Percentiles rank a stretch among this genome's conserved stretches.
phyloP scores from a whole-genome alignment of 768 basidiomycete species.

The Suillus fuscotomentosus region DNA sequence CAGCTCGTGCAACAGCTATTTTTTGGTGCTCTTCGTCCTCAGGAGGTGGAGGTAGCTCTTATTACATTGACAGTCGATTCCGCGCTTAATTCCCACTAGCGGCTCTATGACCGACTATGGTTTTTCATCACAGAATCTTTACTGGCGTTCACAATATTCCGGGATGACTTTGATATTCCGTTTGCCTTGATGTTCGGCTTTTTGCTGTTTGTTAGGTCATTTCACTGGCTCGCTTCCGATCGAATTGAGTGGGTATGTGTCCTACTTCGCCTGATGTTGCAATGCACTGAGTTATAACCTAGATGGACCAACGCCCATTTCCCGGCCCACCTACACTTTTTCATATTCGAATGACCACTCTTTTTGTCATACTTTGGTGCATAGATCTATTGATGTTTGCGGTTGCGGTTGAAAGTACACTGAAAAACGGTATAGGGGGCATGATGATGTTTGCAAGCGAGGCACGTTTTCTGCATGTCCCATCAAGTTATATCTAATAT shows the following conservation, averaged over 20 bases:
- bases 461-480: slow-evolving; percentile 41
- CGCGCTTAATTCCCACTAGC: slow-evolving; percentile 43
- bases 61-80: not conserved
- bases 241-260: slow-evolving; percentile 89
- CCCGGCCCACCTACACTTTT: slow-evolving; percentile 81
- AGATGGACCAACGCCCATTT: slow-evolving; percentile 98
- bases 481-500: slow-evolving; percentile 12
- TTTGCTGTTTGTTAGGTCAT: slow-evolving; percentile 92
- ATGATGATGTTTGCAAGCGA: slow-evolving; percentile 97
- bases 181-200: slow-evolving; percentile 96
- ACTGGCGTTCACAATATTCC: slow-evolving; percentile 95
- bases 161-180: slow-evolving; percentile 90
- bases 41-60: slow-evolving; percentile 82
- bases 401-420: slow-evolving; percentile 77
- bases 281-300: slow-evolving; percentile 1
- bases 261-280: slow-evolving; percentile 4
- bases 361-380: slow-evolving; percentile 74
- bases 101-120: slow-evolving; percentile 94
- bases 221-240: slow-evolving; percentile 96
- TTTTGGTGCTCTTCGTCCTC: slow-evolving; percentile 84
- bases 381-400: slow-evolving; percentile 77
- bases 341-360: slow-evolving; percentile 75
- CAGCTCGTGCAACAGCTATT: slow-evolving; percentile 83
- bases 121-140: slow-evolving; percentile 97
- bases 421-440: slow-evolving; percentile 78